Evolutionary conservation across 495 filamentous ascomycete genomes (phyloP).

Genomic region (Poronia punctata): DNA sequence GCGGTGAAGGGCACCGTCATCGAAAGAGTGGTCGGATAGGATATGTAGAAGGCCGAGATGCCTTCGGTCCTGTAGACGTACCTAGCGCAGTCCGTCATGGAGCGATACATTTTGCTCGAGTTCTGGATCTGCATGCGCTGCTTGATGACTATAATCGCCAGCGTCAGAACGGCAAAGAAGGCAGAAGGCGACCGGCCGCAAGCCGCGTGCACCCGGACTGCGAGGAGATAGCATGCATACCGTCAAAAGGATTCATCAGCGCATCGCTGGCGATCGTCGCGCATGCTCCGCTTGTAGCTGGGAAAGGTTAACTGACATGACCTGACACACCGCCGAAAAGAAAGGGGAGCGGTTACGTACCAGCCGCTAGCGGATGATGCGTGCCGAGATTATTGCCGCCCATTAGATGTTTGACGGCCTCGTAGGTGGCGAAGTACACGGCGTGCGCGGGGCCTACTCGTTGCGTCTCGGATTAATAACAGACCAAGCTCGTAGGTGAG

Average conservation of each 20-base stretch:
- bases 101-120: slow-evolving; percentile 75
- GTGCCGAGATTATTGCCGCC: slow-evolving; percentile 83
- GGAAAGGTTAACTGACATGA: slow-evolving; percentile 17
- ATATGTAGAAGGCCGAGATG: slow-evolving; percentile 90
- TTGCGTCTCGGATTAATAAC: slow-evolving; percentile 6
- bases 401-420: slow-evolving; percentile 90
- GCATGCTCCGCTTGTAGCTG: slow-evolving; percentile 84
- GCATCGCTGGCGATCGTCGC: slow-evolving; percentile 97
- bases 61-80: slow-evolving; percentile 85
- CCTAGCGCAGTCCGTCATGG: slow-evolving; percentile 74
- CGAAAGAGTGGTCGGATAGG: slow-evolving; percentile 93
- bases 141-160: slow-evolving; percentile 70
- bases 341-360: slow-evolving; percentile 38
- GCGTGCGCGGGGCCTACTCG: slow-evolving; percentile 84
- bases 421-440: slow-evolving; percentile 97
- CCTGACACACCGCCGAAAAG: slow-evolving; percentile 2
- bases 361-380: slow-evolving; percentile 90
- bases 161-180: too few species aligned
- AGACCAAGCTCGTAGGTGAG: too few species aligned
- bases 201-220: background rate
- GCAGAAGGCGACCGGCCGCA: too few species aligned
- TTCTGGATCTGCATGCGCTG: slow-evolving; percentile 98
- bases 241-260: slow-evolving; percentile 99
- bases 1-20: slow-evolving; percentile 99
- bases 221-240: slow-evolving; percentile 44